Conservation (phyloP, 768 basidiomycete genomes). For the Trametes coccinea region DNA sequence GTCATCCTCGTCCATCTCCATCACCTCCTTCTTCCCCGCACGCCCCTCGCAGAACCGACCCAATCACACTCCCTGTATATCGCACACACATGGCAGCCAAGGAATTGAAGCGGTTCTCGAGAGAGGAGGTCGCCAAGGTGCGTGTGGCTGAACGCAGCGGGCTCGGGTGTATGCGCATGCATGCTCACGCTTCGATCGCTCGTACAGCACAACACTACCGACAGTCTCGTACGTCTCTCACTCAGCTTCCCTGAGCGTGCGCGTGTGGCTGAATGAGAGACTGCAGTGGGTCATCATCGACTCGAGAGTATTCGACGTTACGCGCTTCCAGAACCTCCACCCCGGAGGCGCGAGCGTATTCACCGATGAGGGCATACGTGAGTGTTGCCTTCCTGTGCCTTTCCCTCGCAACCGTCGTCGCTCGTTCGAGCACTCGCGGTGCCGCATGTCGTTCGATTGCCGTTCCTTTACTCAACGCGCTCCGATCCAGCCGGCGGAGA, state of each 20-base stretch:
- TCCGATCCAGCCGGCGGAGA: slow-evolving; percentile 62
- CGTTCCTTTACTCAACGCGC: neutral
- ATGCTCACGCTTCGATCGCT: neutral
- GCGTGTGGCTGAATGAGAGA: neutral
- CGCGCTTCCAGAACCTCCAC: slow-evolving; percentile 73
- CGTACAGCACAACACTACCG: slow-evolving; percentile 66
- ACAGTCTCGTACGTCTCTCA: slow-evolving; percentile 57
- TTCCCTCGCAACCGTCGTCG: neutral
- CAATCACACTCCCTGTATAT: neutral
- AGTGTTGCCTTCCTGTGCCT: slow-evolving; percentile 31
- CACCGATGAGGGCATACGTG: slow-evolving; percentile 70
- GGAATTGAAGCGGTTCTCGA: slow-evolving; percentile 45
- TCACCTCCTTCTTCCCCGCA: neutral
- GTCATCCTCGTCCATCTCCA: neutral
- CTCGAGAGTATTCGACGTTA: slow-evolving; percentile 75
- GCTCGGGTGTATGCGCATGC: neutral
- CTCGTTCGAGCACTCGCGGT: neutral
- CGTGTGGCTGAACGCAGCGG: slow-evolving; percentile 16
- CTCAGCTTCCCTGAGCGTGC: neutral
- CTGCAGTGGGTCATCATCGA: slow-evolving; percentile 76
- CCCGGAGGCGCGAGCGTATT: slow-evolving; percentile 77
- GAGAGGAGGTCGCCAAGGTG: slow-evolving; percentile 69
- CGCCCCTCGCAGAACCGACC: neutral
- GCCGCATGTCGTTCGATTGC: neutral
- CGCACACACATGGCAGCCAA: slow-evolving; percentile 25